A percentile compares a stretch with the other conserved stretches of the same genome.
These are phyloP conservation scores for Pichia rugopelliculosa DNA, from an alignment of 805 yeast genomes.

Conservation along the genomic window DNA sequence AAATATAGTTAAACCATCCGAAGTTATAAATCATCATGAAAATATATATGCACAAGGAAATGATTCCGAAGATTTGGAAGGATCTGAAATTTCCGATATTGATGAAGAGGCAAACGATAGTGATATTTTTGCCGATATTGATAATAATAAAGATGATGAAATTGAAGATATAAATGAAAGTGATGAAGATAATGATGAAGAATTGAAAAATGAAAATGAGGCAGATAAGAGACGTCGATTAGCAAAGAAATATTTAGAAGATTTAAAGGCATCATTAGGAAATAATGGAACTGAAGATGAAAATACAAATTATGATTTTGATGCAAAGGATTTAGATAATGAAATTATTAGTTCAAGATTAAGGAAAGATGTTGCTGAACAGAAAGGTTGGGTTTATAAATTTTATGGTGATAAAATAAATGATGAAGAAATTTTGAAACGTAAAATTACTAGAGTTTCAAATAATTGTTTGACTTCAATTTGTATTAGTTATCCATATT, in stretches of 20 bases:
- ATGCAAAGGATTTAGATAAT: slow-evolving; percentile 85
- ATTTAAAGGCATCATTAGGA: slow-evolving; percentile 49
- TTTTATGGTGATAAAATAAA: slow-evolving; percentile 46
- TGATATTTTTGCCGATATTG: slow-evolving; percentile 24
- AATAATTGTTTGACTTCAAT: slow-evolving; percentile 50
- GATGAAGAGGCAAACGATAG: slow-evolving; percentile 33
- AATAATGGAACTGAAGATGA: slow-evolving; percentile 14
- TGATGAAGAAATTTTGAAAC: slow-evolving; percentile 31
- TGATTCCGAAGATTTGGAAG: slow-evolving; percentile 37
- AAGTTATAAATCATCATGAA: not conserved
- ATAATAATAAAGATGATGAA: slow-evolving; percentile 17
- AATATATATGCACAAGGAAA: slow-evolving; percentile 18
- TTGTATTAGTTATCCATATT: slow-evolving; percentile 50
- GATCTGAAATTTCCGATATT: slow-evolving; percentile 18
- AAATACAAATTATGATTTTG: slow-evolving; percentile 44
- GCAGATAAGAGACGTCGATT: slow-evolving; percentile 92
- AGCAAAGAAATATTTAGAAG: slow-evolving; percentile 86
- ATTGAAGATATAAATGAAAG: slow-evolving; percentile 33
- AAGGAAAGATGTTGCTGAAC: slow-evolving; percentile 83
- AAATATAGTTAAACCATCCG: not conserved
- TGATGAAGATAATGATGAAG: slow-evolving; percentile 61
- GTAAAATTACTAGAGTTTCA: slow-evolving; percentile 46
- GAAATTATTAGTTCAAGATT: slow-evolving; percentile 78
- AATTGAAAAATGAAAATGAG: slow-evolving; percentile 66
- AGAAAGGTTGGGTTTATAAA: slow-evolving; percentile 75